These are phyloP conservation scores for Ichthyophonus hoferi DNA, from an alignment of 208 protist genomes.

Conservation along the genomic window DNA sequence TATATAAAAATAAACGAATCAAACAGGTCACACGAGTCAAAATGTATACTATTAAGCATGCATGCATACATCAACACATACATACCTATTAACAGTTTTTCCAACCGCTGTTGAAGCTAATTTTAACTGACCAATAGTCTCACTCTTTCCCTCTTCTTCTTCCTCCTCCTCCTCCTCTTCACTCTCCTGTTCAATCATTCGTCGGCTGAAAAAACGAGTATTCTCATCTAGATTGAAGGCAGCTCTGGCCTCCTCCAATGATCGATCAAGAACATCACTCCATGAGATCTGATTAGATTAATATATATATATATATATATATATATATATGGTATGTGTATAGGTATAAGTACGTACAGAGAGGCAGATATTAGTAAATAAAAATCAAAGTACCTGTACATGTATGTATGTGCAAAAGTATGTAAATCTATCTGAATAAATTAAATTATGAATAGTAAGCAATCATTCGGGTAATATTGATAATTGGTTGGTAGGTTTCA, in stretches of 20 bases:
- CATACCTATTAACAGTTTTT: background rate
- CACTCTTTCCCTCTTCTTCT: background rate
- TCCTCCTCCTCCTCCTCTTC: background rate
- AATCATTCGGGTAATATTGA: too few species aligned
- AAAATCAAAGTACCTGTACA: background rate
- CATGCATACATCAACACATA: background rate
- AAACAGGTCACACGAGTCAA: too few species aligned
- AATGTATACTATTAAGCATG: background rate
- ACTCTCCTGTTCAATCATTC: background rate
- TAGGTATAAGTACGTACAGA: background rate
- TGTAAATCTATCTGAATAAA: background rate
- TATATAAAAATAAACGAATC: too few species aligned
- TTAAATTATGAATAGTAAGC: too few species aligned
- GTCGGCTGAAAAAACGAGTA: background rate
- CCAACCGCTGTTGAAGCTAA: background rate
- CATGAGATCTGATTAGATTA: background rate
- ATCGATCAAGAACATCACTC: background rate
- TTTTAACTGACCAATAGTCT: background rate
- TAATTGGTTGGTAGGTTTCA: too few species aligned
- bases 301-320: too few species aligned
- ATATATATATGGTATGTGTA: too few species aligned
- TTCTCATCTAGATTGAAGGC: background rate
- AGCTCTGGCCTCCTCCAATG: background rate
- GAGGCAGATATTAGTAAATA: background rate
- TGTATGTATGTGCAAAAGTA: background rate